Evolutionary conservation across 2,329 filamentous ascomycete genomes (phyloP).

Genomic region (Pestalotiopsis sp.): DNA sequence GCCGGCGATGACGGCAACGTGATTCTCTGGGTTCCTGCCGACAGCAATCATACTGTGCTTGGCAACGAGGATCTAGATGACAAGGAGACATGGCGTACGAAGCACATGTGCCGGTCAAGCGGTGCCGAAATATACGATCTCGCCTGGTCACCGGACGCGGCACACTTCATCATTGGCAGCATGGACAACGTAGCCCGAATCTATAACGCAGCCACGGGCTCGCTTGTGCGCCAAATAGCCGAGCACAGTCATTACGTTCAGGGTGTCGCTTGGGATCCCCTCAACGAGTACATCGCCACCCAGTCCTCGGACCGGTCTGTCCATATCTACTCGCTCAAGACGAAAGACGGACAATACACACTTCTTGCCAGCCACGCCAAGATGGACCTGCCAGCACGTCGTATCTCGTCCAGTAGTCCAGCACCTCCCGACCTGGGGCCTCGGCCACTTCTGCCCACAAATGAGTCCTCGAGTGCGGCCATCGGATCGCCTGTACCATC

Average conservation of each 20-base stretch:
- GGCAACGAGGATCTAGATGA: slow-evolving; percentile 88
- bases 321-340: slow-evolving; percentile 94
- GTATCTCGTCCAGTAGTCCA: slow-evolving; percentile 89
- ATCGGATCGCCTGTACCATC: slow-evolving; percentile 86
- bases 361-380: slow-evolving; percentile 76
- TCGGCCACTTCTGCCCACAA: slow-evolving; percentile 60
- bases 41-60: slow-evolving; percentile 68
- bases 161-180: slow-evolving; percentile 96
- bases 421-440: slow-evolving; percentile 81
- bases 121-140: slow-evolving; percentile 97
- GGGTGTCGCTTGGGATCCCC: slow-evolving; percentile 95
- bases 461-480: slow-evolving; percentile 50
- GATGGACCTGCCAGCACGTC: slow-evolving; percentile 89
- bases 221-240: slow-evolving; percentile 85
- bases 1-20: slow-evolving; percentile 98
- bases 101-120: slow-evolving; percentile 95
- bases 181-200: slow-evolving; percentile 99
- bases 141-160: slow-evolving; percentile 96
- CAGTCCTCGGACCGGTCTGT: slow-evolving; percentile 98
- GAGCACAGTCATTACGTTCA: slow-evolving; percentile 99
- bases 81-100: slow-evolving; percentile 95
- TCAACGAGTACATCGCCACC: slow-evolving; percentile 97
- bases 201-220: slow-evolving; percentile 86
- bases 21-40: slow-evolving; percentile 91
- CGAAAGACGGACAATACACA: slow-evolving; percentile 93